These are phyloP conservation scores for Diplodia seriata DNA, from an alignment of 2,329 filamentous ascomycete genomes.

Conservation along the genomic window DNA sequence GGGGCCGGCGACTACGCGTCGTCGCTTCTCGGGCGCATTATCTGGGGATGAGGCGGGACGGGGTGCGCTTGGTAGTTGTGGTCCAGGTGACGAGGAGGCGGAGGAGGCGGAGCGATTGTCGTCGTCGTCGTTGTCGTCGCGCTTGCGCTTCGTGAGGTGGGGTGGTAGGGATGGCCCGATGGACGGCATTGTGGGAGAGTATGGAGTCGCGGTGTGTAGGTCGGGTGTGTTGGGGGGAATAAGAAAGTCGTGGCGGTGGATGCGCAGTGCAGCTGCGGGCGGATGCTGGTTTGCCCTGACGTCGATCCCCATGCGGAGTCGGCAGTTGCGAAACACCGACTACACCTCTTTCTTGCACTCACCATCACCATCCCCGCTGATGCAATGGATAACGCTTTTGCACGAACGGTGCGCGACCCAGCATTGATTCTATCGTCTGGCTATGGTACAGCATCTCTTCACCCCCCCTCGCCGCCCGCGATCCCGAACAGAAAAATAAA, in stretches of 20 bases:
- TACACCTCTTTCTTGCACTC: neutral
- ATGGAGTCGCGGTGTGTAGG: neutral
- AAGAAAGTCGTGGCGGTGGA: neutral
- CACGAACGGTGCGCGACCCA: neutral
- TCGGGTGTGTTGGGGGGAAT: neutral
- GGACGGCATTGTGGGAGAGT: constrained; percentile 62
- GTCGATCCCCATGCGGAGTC: constrained; percentile 18
- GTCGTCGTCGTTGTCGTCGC: constrained; percentile 52
- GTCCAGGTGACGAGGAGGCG: constrained; percentile 22
- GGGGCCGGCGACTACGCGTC: constrained; percentile 60
- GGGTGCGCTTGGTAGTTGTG: neutral
- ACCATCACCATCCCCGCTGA: too few relatives aligned
- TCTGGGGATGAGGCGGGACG: constrained; percentile 39
- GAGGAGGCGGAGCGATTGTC: constrained; percentile 22
- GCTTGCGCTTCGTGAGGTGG: constrained; percentile 64
- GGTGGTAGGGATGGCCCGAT: constrained; percentile 75
- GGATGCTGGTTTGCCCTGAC: neutral
- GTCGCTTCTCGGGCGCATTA: constrained; percentile 56
- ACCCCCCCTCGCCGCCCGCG: neutral
- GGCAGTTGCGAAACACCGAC: constrained; percentile 19
- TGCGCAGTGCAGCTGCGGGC: neutral
- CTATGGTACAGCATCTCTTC: constrained; percentile 22
- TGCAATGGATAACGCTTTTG: too few relatives aligned
- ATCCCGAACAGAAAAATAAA: neutral
- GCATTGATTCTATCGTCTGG: constrained; percentile 17